These are phyloP conservation scores for Lotmaria passim DNA, from an alignment of 208 protist genomes.

Conservation along the genomic window DNA sequence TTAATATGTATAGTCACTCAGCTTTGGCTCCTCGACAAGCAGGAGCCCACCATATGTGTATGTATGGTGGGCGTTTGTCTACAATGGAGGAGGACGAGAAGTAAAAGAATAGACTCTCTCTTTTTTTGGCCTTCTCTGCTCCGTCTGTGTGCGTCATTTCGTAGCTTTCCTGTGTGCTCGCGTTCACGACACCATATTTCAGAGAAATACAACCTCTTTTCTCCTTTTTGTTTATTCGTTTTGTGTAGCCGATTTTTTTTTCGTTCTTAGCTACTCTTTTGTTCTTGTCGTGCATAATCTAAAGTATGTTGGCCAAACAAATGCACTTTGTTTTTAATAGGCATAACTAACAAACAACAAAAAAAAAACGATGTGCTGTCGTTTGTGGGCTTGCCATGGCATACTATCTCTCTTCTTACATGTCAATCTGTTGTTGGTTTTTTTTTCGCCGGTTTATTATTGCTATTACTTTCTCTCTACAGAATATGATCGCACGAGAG, in stretches of 20 bases:
- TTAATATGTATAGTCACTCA: neutral
- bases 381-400: conserved; percentile 7
- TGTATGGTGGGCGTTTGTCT: neutral
- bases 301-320: neutral
- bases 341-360: neutral
- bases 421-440: neutral
- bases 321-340: neutral
- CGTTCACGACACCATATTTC: too few relatives aligned
- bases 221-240: conserved; percentile 1
- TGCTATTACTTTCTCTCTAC: too few relatives aligned
- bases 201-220: neutral
- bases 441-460: conserved; percentile 2
- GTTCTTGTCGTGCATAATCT: neutral
- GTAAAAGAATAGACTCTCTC: too few relatives aligned
- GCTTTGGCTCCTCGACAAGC: neutral
- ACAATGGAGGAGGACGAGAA: neutral
- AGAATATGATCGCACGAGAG: neutral
- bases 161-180: too few relatives aligned
- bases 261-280: neutral
- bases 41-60: neutral
- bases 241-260: neutral
- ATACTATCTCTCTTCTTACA: conserved; percentile 4
- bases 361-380: neutral
- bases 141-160: too few relatives aligned
- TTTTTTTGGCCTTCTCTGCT: too few relatives aligned